Conservation (phyloP, 2,329 filamentous ascomycete genomes). For the Calonectria montana region DNA sequence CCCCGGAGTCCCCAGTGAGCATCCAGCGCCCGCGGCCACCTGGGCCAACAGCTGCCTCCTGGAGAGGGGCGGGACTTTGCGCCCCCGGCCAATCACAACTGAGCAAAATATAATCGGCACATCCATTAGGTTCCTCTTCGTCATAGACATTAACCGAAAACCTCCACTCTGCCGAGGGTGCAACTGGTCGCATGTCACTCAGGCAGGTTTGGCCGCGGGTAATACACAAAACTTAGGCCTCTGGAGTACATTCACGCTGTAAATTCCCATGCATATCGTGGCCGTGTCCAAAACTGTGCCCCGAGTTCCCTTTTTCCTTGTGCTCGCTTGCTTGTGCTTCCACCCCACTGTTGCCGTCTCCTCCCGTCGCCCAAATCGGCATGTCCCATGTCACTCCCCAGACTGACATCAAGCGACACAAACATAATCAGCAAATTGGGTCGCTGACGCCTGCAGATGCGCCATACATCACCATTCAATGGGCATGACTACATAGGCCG, state of each 20-base stretch:
- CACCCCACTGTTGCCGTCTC: constrained; percentile 22
- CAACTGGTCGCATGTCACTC: constrained; percentile 25
- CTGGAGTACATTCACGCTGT: constrained; percentile 10
- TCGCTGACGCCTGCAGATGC: not conserved
- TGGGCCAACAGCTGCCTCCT: constrained; percentile 24
- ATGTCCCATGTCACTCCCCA: constrained; percentile 24
- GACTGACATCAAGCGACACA: constrained; percentile 14
- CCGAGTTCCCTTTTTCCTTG: constrained; percentile 23
- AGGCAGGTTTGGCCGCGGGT: constrained; percentile 19
- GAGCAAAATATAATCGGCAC: constrained; percentile 44
- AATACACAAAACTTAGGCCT: constrained; percentile 9
- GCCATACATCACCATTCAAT: no score
- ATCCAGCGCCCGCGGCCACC: constrained; percentile 23
- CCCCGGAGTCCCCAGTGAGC: constrained; percentile 14
- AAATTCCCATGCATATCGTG: constrained; percentile 12
- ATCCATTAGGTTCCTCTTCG: constrained; percentile 44
- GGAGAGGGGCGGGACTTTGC: constrained; percentile 11
- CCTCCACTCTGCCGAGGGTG: constrained; percentile 45
- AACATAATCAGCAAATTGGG: not conserved
- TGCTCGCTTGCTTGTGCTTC: constrained; percentile 20
- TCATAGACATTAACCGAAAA: constrained; percentile 45
- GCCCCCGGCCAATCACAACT: constrained; percentile 26
- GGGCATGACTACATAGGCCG: not conserved
- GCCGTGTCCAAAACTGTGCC: constrained; percentile 37
- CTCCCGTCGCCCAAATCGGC: constrained; percentile 14